Conservation (phyloP, 2,329 filamentous ascomycete genomes). For the Diaporthe australafricana region DNA sequence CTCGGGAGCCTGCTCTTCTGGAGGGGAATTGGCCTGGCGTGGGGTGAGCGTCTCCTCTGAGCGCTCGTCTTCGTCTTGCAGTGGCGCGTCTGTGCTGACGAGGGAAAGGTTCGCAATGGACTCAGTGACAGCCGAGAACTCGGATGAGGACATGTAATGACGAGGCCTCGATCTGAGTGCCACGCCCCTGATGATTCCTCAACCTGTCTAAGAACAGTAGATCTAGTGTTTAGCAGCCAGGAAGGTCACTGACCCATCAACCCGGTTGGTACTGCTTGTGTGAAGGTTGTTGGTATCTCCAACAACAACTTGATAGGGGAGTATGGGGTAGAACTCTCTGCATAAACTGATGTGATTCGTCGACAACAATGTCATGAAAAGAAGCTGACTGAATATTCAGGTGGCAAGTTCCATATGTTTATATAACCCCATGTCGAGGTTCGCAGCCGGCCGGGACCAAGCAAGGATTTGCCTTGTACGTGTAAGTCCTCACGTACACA, state of each 20-base stretch:
- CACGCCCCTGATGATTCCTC: not conserved
- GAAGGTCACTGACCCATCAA: conserved; percentile 5
- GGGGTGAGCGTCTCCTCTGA: conserved; percentile 29
- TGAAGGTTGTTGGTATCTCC: not conserved
- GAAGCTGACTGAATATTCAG: conserved; percentile 34
- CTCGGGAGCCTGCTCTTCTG: not conserved
- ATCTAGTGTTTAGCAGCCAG: not conserved
- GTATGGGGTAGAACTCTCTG: not conserved
- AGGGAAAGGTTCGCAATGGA: conserved; percentile 29
- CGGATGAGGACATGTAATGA: conserved; percentile 34
- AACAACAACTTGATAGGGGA: conserved; percentile 18
- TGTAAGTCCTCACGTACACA: conserved; percentile 36
- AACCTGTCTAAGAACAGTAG: conserved; percentile 23
- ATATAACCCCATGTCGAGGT: conserved; percentile 28
- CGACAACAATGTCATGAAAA: conserved; percentile 23
- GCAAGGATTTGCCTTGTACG: conserved; percentile 31
- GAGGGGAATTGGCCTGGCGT: conserved; percentile 20
- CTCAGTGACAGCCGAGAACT: conserved; percentile 26
- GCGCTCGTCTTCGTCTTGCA: not conserved
- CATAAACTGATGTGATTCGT: conserved; percentile 6
- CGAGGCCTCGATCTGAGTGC: not conserved
- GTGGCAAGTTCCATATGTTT: conserved; percentile 36
- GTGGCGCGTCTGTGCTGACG: not conserved
- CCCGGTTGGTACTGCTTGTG: not conserved
- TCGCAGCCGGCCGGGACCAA: conserved; percentile 16